Evolutionary conservation across 148 eudicot genomes (phyloP).

Genomic region (Nepenthes gracilis): DNA sequence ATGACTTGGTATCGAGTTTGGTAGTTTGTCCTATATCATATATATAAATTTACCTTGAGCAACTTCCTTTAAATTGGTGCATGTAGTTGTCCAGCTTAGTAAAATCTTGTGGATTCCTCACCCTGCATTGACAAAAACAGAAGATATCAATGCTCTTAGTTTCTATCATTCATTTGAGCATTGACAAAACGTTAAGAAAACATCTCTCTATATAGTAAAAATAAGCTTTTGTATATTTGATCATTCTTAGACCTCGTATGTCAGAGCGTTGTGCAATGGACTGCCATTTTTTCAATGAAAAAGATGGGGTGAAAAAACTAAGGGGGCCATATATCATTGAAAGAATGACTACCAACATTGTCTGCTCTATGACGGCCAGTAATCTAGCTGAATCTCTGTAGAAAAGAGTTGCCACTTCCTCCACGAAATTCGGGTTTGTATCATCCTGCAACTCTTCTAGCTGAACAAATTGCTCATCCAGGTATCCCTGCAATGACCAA

Average conservation of each 20-base stretch:
- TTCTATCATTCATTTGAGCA: no score
- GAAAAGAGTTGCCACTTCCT: constrained; percentile 76
- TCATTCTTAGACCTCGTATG: no score
- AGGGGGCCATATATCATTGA: no score
- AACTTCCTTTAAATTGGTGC: constrained; percentile 93
- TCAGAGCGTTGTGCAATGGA: no score
- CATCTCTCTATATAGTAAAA: not conserved
- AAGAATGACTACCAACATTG: constrained; percentile 39
- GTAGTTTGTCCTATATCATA: not conserved
- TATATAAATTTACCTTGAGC: constrained; percentile 54
- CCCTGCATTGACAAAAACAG: constrained; percentile 30
- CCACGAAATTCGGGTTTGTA: constrained; percentile 82
- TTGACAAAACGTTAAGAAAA: not conserved
- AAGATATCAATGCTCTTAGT: not conserved
- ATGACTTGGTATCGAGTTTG: not conserved
- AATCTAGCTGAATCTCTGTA: constrained; percentile 76
- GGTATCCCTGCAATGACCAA: constrained; percentile 44
- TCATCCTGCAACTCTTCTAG: constrained; percentile 96
- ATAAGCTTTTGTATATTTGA: not conserved
- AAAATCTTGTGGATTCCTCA: constrained; percentile 63
- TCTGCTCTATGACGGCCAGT: constrained; percentile 64
- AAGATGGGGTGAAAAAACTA: no score
- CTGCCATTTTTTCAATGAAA: no score
- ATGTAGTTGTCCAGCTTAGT: constrained; percentile 56
- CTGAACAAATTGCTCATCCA: constrained; percentile 85